phyloP scores from a whole-genome alignment of 2,329 filamentous ascomycete species.

The Arthroderma sp. region DNA sequence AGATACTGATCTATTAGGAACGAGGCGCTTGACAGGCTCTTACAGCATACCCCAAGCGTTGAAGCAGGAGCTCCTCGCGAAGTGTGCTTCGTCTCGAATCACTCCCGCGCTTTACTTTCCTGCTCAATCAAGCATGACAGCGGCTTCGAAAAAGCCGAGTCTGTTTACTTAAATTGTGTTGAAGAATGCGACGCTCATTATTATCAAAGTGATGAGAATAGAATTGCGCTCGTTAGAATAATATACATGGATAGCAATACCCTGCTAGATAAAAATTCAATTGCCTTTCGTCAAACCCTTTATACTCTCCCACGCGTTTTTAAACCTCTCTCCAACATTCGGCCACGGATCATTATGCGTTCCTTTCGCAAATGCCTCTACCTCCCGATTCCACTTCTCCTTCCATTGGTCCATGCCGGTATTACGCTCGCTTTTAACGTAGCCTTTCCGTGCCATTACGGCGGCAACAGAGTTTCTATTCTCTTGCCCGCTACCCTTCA shows the following conservation, averaged over 20 bases:
- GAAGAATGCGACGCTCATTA: too few relatives aligned
- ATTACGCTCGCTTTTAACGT: slow-evolving; percentile 8
- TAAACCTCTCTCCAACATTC: slow-evolving; percentile 35
- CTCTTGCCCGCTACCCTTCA: not conserved
- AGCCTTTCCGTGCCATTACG: slow-evolving; percentile 10
- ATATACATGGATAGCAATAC: not conserved
- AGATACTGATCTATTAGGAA: too few relatives aligned
- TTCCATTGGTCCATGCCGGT: slow-evolving; percentile 53
- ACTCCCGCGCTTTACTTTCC: too few relatives aligned
- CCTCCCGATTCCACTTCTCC: slow-evolving; percentile 64
- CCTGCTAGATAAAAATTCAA: not conserved
- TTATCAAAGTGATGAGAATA: too few relatives aligned
- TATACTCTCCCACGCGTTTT: slow-evolving; percentile 3
- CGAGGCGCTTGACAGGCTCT: too few relatives aligned
- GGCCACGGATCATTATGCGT: slow-evolving; percentile 55
- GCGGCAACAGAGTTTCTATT: slow-evolving; percentile 4
- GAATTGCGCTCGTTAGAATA: too few relatives aligned
- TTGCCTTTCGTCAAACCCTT: not conserved
- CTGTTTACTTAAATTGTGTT: too few relatives aligned
- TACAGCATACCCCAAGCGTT: too few relatives aligned
- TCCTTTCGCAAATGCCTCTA: slow-evolving; percentile 53
- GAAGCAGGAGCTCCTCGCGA: too few relatives aligned
- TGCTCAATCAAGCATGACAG: too few relatives aligned
- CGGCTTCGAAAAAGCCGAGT: too few relatives aligned
- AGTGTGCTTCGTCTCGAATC: too few relatives aligned